Base-by-base conservation (phyloP, 1,139 yeast genomes). In the Blastobotrys capitulatus region DNA sequence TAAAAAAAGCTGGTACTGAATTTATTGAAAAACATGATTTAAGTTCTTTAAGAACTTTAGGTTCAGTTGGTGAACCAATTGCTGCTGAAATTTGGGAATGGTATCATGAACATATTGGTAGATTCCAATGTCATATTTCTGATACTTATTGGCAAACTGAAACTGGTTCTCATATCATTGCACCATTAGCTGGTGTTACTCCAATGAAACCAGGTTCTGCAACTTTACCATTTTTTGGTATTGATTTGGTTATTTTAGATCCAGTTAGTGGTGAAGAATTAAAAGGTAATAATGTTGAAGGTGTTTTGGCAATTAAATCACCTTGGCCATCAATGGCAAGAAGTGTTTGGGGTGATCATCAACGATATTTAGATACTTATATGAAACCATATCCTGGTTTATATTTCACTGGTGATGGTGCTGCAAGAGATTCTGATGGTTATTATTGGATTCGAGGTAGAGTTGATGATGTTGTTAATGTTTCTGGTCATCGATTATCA, bases 61-160 rank as follows among this genome's bases (percentile, higher is more conserved):
- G 98, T 59, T 89, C 97, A 27, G 98, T 92, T 53, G 98, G 98
- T 70, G 98, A 92, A 75, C 98, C 98, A 60, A 92, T 92, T 65
- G 89, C 97, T 50, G 92, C 96, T 55, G 98, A 92, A 70, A 82
- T 92, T 64, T 92, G 97, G 97, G 95, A 88, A 72, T 92, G 98
- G 98, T 92, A 90, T 73, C 80, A 87, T 70, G 89, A 87, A 65
- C 79, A 84, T 68, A 85, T 92, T 61, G 98, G 98, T 65, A 86
- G 88, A 67, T 80, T 82, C 54, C 80, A 86, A 66, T 88, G 96
- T 71, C 80, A 79, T 52, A 82, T 92, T 59, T 79, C 92, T 65
- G 98, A 92, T 72, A 92, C 98, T 46, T 89, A 90, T 79, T 92
- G 98, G 98, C 97, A 92, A 75, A 92, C 98, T 27, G 98, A 92